Base-by-base conservation (phyloP, 371 early-diverging fungal genomes). In the Actinomortierella ambigua region DNA sequence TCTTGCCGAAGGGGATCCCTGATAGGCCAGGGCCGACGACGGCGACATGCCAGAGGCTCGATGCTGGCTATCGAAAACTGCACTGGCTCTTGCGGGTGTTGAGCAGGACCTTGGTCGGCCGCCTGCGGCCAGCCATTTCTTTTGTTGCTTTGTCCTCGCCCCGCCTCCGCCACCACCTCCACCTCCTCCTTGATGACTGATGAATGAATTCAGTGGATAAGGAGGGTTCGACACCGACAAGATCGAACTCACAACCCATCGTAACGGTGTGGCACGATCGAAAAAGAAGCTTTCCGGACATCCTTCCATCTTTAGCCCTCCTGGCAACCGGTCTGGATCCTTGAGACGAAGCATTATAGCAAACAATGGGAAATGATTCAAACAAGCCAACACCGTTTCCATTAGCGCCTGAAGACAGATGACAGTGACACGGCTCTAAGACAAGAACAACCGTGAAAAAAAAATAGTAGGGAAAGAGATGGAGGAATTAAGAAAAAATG, bases 321-420 rank as follows among this genome's bases (percentile, higher is more conserved):
- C 94, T 39, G 98, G 97, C 34, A 98, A 76, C 61, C 95, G 82
- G 28, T 81, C 87, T 0, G 96, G 95, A 60, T 96, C 95, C 61
- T 94, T 93, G 47, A 95, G 56, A 17, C 97, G 83, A 44, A 95
- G 68, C 88, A 94, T 87, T 22, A 96, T 82, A 28, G 94, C 95
- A 80, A 97, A 96, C 15, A 96, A 68, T 11, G 98, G 98, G 54
- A 95, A 95, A 69, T 97, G 96, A 69, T 98, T 97, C 47, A 98
- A 79, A 39, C 95, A 83, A 0, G 94, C 95, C 20, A 98, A 76
- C 0, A 92, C 42, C 2, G 93, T 90, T 66, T 96, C 95, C 80
- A 93, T 79, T 8, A 87, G 69, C 0, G 90, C 93, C 58, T 95
- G 95, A 5, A 91, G 76, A 56, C 87, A 81, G 15, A 95, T 88